Percentiles rank a stretch among this genome's conserved stretches.
Evolutionary conservation across 441 rosid species (phyloP).

Genomic region (Brassica balearica): DNA sequence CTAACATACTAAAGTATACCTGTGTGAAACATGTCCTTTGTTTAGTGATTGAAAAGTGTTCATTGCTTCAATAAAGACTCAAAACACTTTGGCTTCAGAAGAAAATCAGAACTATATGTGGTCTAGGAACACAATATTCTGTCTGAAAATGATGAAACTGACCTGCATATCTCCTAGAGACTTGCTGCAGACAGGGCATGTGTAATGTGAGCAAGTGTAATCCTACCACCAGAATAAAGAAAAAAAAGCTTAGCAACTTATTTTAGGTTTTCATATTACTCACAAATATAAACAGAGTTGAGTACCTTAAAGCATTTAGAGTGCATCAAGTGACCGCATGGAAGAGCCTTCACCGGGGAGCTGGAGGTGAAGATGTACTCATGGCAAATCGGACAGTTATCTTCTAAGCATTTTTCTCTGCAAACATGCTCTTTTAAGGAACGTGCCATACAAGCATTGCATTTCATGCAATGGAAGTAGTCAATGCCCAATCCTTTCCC

Average conservation of each 20-base stretch:
- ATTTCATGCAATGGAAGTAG: slow-evolving; percentile 95
- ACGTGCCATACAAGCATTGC: slow-evolving; percentile 89
- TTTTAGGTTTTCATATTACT: background rate
- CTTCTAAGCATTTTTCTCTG: slow-evolving; percentile 79
- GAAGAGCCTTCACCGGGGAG: slow-evolving; percentile 75
- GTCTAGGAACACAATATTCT: background rate
- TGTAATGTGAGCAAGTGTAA: slow-evolving; percentile 78
- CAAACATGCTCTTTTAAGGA: slow-evolving; percentile 71
- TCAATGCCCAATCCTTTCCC: slow-evolving; percentile 93
- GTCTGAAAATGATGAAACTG: slow-evolving; percentile 40
- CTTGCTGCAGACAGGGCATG: slow-evolving; percentile 96
- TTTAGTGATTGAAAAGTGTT: slow-evolving; percentile 19
- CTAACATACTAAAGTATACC: slow-evolving; percentile 89
- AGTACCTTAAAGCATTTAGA: slow-evolving; percentile 80
- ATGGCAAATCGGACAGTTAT: slow-evolving; percentile 88
- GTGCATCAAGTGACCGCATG: slow-evolving; percentile 97
- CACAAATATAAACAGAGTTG: slow-evolving; percentile 28
- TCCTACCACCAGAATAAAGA: slow-evolving; percentile 59
- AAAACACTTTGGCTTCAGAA: background rate
- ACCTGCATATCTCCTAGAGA: slow-evolving; percentile 99
- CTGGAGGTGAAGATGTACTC: slow-evolving; percentile 83
- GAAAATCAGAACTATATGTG: background rate
- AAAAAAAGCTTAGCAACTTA: slow-evolving; percentile 16
- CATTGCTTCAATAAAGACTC: slow-evolving; percentile 18
- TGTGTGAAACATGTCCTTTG: slow-evolving; percentile 40